Evolutionary conservation across 2,329 filamentous ascomycete species (phyloP).

Genomic region (Incumbomyces lentus): DNA sequence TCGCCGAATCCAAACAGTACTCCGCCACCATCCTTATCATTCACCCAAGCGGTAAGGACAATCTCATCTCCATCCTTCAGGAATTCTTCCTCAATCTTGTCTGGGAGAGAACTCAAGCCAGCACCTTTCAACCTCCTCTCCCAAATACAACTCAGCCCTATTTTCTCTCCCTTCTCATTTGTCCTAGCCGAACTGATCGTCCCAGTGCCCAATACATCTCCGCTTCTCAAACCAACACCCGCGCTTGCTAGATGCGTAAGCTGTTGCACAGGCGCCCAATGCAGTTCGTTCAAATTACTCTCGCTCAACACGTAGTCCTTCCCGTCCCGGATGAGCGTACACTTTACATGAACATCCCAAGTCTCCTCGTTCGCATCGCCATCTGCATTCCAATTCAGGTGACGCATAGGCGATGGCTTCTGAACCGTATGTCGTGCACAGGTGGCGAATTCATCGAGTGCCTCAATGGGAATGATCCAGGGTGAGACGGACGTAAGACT

Average conservation of each 20-base stretch:
- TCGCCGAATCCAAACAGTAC: conserved; percentile 12
- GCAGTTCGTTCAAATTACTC: conserved; percentile 21
- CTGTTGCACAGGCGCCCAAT: conserved; percentile 23
- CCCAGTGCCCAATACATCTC: conserved; percentile 23
- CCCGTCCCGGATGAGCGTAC: conserved; percentile 12
- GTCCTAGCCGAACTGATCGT: conserved; percentile 16
- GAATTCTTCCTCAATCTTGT: conserved; percentile 7
- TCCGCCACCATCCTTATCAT: conserved; percentile 8
- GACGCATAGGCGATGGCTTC: conserved; percentile 7
- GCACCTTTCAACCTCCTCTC: conserved; percentile 8
- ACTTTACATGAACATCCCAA: conserved; percentile 12
- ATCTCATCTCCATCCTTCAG: conserved; percentile 13
- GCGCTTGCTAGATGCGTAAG: conserved; percentile 20
- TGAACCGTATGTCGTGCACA: conserved; percentile 8
- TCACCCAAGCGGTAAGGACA: conserved; percentile 13
- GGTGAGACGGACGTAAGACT: conserved; percentile 48
- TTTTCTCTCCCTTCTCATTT: conserved; percentile 11
- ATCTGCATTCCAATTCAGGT: conserved; percentile 6
- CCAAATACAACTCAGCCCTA: conserved; percentile 12
- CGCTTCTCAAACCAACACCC: conserved; percentile 18
- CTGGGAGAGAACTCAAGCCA: conserved; percentile 1
- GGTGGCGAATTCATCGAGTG: conserved; percentile 28
- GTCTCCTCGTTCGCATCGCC: conserved; percentile 8
- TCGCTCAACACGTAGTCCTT: conserved; percentile 15
- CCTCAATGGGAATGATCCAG: conserved; percentile 50